Evolutionary conservation across 2,329 filamentous ascomycete genomes (phyloP).

Genomic region (Cladosporium austrohemisphaericum): DNA sequence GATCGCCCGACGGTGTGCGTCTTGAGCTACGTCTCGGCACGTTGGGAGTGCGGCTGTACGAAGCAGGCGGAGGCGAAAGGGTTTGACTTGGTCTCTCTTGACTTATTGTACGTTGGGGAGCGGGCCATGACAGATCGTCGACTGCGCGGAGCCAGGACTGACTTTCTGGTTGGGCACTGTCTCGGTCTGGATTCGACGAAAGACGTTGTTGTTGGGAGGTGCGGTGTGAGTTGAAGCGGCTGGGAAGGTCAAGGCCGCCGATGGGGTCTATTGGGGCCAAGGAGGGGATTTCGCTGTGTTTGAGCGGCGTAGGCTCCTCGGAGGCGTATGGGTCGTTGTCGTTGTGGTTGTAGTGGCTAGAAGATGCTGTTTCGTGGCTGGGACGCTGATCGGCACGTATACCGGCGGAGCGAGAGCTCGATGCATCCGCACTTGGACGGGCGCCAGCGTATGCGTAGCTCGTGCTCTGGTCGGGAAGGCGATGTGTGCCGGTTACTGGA

Average conservation of each 20-base stretch:
- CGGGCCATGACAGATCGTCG: slow-evolving; percentile 26
- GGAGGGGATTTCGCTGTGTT: slow-evolving; percentile 23
- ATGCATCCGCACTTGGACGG: neutral
- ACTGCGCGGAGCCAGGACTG: slow-evolving; percentile 29
- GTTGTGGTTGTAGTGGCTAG: neutral
- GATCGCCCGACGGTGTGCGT: slow-evolving; percentile 20
- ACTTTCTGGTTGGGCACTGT: slow-evolving; percentile 7
- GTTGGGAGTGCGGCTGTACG: slow-evolving; percentile 16
- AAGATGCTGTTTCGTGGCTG: slow-evolving; percentile 2
- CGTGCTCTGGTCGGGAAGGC: neutral
- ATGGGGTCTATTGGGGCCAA: slow-evolving; percentile 29
- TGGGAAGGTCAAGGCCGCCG: slow-evolving; percentile 30
- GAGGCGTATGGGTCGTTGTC: neutral
- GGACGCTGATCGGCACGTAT: neutral
- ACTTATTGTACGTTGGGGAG: neutral
- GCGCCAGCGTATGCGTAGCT: neutral
- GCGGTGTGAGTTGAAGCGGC: slow-evolving; percentile 28
- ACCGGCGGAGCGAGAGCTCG: neutral
- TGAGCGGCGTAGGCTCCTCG: neutral
- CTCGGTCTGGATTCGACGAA: neutral
- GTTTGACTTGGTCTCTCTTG: neutral
- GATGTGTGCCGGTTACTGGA: slow-evolving; percentile 7
- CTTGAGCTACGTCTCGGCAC: slow-evolving; percentile 26
- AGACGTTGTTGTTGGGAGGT: slow-evolving; percentile 1
- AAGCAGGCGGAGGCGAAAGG: neutral